Conservation (phyloP, 2,329 filamentous ascomycete species). For the Huntiella moniliformis region DNA sequence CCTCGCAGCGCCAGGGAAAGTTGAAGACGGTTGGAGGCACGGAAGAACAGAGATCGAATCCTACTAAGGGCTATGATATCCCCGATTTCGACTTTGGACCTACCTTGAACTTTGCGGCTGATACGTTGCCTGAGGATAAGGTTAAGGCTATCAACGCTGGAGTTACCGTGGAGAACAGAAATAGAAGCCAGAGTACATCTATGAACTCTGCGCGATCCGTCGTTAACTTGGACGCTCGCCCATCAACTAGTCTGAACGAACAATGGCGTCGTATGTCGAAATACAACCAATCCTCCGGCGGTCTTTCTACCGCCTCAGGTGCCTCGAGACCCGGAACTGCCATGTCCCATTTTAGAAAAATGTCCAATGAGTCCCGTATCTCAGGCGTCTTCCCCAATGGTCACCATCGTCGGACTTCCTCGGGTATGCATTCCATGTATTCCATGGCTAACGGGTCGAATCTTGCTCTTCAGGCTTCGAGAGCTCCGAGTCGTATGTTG, state of each 20-base stretch:
- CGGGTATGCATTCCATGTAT: conserved; percentile 1
- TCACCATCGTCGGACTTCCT: conserved; percentile 3
- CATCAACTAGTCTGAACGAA: conserved; percentile 9
- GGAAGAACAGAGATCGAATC: conserved; percentile 14
- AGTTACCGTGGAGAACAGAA: not conserved
- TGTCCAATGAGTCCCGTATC: conserved; percentile 5
- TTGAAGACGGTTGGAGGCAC: conserved; percentile 56
- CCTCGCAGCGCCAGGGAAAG: conserved; percentile 31
- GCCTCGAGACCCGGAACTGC: conserved; percentile 3
- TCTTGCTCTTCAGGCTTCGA: not conserved
- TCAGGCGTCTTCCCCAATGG: not conserved
- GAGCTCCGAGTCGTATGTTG: conserved; percentile 5
- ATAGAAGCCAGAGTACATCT: not conserved
- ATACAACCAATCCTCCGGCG: conserved; percentile 1
- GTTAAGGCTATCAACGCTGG: conserved; percentile 4
- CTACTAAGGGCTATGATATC: conserved; percentile 29
- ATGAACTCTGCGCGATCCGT: not conserved
- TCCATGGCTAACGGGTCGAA: conserved; percentile 5
- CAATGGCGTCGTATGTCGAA: conserved; percentile 9
- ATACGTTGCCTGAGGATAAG: conserved; percentile 9
- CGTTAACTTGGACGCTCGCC: not conserved
- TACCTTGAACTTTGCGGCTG: conserved; percentile 44
- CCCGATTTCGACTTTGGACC: conserved; percentile 73
- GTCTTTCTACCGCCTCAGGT: not conserved
- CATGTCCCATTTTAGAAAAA: conserved; percentile 8